These are phyloP conservation scores for Blepharisma undulans DNA, from an alignment of 169 alveolate genomes.

Conservation along the genomic window DNA sequence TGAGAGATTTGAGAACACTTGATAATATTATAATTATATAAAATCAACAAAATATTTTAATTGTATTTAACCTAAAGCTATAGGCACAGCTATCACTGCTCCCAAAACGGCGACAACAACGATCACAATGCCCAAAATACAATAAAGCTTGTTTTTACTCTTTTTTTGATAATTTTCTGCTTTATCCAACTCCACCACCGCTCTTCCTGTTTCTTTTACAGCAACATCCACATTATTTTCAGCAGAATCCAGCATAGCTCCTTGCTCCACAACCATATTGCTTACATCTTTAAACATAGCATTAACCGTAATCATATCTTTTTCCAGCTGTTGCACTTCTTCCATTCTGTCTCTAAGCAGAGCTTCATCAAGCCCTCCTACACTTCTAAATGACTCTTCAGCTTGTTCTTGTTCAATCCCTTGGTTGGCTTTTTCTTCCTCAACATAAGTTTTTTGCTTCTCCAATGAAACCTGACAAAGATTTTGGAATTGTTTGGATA, in stretches of 20 bases:
- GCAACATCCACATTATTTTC: slow-evolving; percentile 26
- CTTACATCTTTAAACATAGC: slow-evolving; percentile 28
- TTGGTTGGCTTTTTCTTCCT: background rate
- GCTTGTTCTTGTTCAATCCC: background rate
- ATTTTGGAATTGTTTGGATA: background rate
- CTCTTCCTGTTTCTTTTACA: slow-evolving; percentile 26
- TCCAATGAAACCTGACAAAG: background rate
- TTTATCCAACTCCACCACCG: background rate
- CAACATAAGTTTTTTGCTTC: background rate
- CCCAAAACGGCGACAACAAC: background rate
- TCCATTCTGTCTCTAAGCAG: background rate
- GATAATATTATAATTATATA: background rate
- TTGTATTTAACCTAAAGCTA: slow-evolving; percentile 10
- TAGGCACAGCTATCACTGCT: background rate
- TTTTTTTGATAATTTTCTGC: background rate
- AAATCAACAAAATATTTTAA: background rate
- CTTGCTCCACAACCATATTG: slow-evolving; percentile 9
- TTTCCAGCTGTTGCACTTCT: background rate
- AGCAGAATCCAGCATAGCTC: background rate
- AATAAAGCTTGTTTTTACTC: background rate
- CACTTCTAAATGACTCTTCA: background rate
- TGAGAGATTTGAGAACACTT: background rate
- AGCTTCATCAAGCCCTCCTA: background rate
- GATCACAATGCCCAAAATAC: background rate
- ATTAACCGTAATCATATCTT: slow-evolving; percentile 17